phyloP scores from a whole-genome alignment of 805 yeast genomes.

The Kluyveromyces aestuarii region DNA sequence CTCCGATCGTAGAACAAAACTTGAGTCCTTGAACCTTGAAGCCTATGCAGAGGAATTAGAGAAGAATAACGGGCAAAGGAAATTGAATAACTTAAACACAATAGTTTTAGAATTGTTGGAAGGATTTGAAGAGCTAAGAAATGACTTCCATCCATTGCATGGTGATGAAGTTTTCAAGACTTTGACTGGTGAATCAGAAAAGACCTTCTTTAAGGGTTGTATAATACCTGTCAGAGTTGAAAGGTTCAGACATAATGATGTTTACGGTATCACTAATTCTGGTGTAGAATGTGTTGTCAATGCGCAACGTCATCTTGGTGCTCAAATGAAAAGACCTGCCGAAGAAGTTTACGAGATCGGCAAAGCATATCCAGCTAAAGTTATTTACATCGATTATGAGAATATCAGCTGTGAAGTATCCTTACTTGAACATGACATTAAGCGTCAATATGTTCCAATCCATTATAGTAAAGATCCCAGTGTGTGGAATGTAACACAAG shows the following conservation, averaged over 20 bases:
- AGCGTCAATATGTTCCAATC: constrained; percentile 36
- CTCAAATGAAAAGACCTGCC: constrained; percentile 38
- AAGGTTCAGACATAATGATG: constrained; percentile 34
- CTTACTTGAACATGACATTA: constrained; percentile 56
- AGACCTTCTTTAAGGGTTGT: constrained; percentile 56
- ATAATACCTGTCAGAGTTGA: constrained; percentile 71
- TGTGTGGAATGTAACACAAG: constrained; percentile 77
- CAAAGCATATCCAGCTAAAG: constrained; percentile 81
- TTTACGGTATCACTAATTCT: constrained; percentile 42
- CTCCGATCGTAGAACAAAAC: constrained; percentile 65
- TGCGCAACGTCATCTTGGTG: constrained; percentile 37
- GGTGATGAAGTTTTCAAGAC: constrained; percentile 73
- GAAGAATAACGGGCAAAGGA: constrained; percentile 32
- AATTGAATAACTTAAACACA: constrained; percentile 26
- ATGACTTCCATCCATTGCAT: constrained; percentile 54
- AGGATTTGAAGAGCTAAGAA: constrained; percentile 81
- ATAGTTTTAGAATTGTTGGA: constrained; percentile 62
- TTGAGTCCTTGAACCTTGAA: constrained; percentile 80
- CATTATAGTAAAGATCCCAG: constrained; percentile 41
- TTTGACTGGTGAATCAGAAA: constrained; percentile 78
- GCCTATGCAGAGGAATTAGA: constrained; percentile 89
- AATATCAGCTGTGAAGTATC: constrained; percentile 67
- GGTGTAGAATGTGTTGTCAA: constrained; percentile 54
- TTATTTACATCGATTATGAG: constrained; percentile 63
- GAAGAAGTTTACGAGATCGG: constrained; percentile 44